phyloP scores from a whole-genome alignment of 352 stramenopile genomes.

The Phytopythium litorale region DNA sequence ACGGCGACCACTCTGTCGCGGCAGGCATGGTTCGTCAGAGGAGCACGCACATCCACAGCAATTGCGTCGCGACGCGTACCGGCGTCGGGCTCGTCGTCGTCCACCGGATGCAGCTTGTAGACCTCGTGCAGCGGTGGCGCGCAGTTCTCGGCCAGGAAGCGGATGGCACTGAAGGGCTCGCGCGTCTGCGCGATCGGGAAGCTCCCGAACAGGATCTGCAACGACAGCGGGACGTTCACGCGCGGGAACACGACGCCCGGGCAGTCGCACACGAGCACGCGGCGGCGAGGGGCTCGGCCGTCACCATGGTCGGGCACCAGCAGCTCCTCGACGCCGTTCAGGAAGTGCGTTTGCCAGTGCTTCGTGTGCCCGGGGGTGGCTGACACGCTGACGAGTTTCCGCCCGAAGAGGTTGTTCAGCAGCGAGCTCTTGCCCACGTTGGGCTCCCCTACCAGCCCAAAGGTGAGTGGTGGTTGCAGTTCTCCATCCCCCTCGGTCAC shows the following conservation, averaged over 20 bases:
- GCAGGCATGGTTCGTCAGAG: not conserved
- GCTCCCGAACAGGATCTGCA: slow-evolving; percentile 82
- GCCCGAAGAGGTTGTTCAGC: slow-evolving; percentile 87
- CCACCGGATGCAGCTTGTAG: slow-evolving; percentile 78
- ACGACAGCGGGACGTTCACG: slow-evolving; percentile 54
- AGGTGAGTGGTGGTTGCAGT: slow-evolving; percentile 74
- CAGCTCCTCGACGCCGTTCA: slow-evolving; percentile 53
- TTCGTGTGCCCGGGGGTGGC: slow-evolving; percentile 79
- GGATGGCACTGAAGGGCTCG: slow-evolving; percentile 81
- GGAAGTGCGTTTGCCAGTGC: slow-evolving; percentile 79
- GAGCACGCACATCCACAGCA: no score
- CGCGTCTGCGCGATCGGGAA: slow-evolving; percentile 84
- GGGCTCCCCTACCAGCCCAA: slow-evolving; percentile 96
- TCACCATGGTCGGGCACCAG: slow-evolving; percentile 16
- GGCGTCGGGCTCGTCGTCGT: slow-evolving; percentile 40
- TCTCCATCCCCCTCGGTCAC: slow-evolving; percentile 90
- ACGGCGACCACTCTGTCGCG: slow-evolving; percentile 63
- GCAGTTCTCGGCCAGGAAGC: slow-evolving; percentile 85
- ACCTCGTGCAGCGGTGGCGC: slow-evolving; percentile 58
- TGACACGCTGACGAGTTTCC: slow-evolving; percentile 80
- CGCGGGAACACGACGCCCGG: slow-evolving; percentile 80
- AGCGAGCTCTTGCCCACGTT: slow-evolving; percentile 95
- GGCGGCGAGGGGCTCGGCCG: slow-evolving; percentile 10
- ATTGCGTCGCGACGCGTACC: not conserved
- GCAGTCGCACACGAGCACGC: slow-evolving; percentile 73